phyloP scores from a whole-genome alignment of 148 eudicot genomes.

The Rhododendron molle region DNA sequence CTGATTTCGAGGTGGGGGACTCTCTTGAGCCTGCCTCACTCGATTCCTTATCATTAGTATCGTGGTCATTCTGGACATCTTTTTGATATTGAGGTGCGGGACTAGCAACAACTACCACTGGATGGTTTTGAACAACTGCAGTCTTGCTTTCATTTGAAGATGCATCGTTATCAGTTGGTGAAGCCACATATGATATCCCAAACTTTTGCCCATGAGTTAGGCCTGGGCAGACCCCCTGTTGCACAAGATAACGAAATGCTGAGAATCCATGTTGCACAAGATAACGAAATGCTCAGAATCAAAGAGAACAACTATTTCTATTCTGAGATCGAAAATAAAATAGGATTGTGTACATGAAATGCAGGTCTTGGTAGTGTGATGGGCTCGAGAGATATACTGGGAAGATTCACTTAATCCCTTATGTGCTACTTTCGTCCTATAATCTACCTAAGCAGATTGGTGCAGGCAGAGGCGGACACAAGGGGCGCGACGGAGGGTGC shows the following conservation, averaged over 20 bases:
- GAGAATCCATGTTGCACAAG: constrained; percentile 4
- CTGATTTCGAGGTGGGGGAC: constrained; percentile 5
- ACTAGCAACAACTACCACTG: constrained; percentile 31
- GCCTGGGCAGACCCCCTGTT: constrained; percentile 76
- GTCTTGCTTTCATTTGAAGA: constrained; percentile 27
- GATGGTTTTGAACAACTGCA: constrained; percentile 23
- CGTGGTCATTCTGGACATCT: constrained; percentile 23
- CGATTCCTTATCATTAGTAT: constrained; percentile 8
- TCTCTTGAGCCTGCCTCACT: constrained; percentile 19
- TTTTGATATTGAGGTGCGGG: constrained; percentile 12
- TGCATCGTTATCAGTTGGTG: constrained; percentile 30
- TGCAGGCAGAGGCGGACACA: background rate
- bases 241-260: background rate
- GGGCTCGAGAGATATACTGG: background rate
- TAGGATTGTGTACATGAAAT: background rate
- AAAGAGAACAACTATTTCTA: background rate
- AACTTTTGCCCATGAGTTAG: constrained; percentile 72
- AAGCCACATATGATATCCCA: constrained; percentile 53
- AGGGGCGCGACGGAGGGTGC: background rate
- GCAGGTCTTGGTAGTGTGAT: background rate
- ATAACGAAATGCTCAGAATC: background rate
- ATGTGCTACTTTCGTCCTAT: background rate
- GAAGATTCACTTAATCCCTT: background rate
- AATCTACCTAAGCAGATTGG: background rate
- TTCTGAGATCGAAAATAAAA: background rate